Base-by-base conservation (phyloP, 2,329 filamentous ascomycete species). In the Coleophoma crateriformis region DNA sequence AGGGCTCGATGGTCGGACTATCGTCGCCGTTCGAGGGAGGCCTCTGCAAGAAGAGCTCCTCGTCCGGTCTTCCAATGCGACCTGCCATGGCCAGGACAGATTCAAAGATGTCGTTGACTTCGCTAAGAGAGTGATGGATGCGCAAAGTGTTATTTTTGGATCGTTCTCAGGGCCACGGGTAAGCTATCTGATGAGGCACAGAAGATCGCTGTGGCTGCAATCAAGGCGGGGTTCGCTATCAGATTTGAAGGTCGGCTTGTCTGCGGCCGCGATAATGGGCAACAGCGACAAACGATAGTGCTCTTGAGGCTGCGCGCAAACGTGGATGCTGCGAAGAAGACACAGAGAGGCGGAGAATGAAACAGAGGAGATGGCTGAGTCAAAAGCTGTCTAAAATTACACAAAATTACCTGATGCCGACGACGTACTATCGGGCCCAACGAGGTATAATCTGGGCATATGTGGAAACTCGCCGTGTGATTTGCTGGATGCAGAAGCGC, bases 1-100 rank as follows among this genome's bases (percentile, higher is more conserved):
- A 70, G 52, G 90, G 90, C 61, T 88, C 88, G 59, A 95, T 80
- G 15, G 87, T 88, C 50, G 90, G 88, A 61, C 88, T 90, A 61
- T 90, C 83, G 42, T 69, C 68, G 49, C 68, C 71, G 46, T 67
- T 61, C 48, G 56, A 60, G 46, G 61, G 63, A n/a, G 68, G 68
- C 52, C 64, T 69, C 53, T 76, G 68, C 56, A 95, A 79, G 72
- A 95, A 92, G 73, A 95, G 85, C 76, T 92, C 89, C 69, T 90
- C 85, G 32, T 90, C 86, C 22, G 85, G 81, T 58, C 85, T 75
- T 61, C 85, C 85, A 64, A 85, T 82, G 51, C 61, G 64, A 46
- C 54, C 50, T 42, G 62, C 62, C 63, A 66, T 67, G 49, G 50
- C 57, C 55, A 58, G 54, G 50, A 57, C 55, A 58, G 54, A 53